Evolutionary conservation across 768 basidiomycete species (phyloP), one percentile per base, ranked within the genome.

Genomic region (Phlebiopsis gigantea): DNA sequence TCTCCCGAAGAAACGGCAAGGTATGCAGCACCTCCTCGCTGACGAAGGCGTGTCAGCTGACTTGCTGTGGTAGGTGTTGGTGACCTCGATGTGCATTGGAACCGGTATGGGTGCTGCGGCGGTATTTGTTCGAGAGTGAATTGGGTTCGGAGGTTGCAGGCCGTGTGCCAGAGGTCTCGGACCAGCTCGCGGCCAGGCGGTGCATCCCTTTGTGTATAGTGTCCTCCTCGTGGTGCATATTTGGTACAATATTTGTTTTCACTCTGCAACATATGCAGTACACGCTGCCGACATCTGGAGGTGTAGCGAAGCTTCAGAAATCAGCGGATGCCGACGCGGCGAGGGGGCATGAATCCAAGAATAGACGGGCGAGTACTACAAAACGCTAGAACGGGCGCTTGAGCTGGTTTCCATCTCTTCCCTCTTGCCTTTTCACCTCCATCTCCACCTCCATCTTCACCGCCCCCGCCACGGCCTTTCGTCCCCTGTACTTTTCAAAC

Each of bases 11-110:
- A 57, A 75, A 80, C 26, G 83, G 83, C 50, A 88, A 87, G 77
- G 90, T 82, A 66, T 66, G 72, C 61, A 63, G 44, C 58, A 57
- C 51, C 25, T 9, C 5, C 61, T 66, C 29, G 26, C 21, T 5
- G 12, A 41, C 19, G 34, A 29, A 30, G 46, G 12, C 29, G 17
- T 30, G n/a, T 15, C 57, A 64, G 50, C 46, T 58, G 30, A 39
- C n/a, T 43, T n/a, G 41, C 15, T 51, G n/a, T 44, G 34, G n/a
- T 31, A 89, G 88, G 73, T 94, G 6, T 75, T 95, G 46, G 80
- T 92, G n/a, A 93, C 90, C 2, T 85, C 84, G 14, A 94, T 94
- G 91, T 94, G 92, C 65, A 86, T 95, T 39, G 84, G 87, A 17
- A 87, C 86, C 12, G 90, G 92, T n/a, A 93, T 93, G 90, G 91